Percentiles rank a stretch among this genome's conserved stretches.
These are phyloP conservation scores for Alternaria atra DNA, from an alignment of 2,329 filamentous ascomycete genomes.

Conservation along the genomic window DNA sequence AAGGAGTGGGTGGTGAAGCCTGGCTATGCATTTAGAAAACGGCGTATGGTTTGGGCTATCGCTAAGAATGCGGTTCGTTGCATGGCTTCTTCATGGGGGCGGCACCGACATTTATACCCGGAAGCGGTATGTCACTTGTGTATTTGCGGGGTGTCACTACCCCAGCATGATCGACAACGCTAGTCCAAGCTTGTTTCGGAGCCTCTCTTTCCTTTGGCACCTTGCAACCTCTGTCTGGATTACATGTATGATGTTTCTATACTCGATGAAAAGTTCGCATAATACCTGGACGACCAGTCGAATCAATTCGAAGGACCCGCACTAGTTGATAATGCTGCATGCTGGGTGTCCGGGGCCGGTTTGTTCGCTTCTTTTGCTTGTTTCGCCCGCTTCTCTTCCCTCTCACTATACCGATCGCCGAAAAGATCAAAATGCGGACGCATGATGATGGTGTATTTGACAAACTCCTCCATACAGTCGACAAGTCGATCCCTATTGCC, in stretches of 20 bases:
- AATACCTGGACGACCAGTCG: not conserved
- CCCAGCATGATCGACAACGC: not conserved
- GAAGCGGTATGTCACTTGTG: not conserved
- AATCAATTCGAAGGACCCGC: not conserved
- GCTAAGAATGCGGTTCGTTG: not conserved
- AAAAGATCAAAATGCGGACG: constrained; percentile 68
- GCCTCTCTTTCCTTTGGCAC: not conserved
- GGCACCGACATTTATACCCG: not conserved
- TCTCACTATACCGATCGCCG: constrained; percentile 70
- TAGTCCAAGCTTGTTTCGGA: not conserved
- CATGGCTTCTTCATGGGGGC: not conserved
- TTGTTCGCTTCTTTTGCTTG: constrained; percentile 19
- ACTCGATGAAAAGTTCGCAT: too few relatives aligned
- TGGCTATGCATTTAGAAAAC: not conserved
- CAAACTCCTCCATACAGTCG: constrained; percentile 75
- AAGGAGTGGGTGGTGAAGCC: not conserved
- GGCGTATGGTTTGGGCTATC: not conserved
- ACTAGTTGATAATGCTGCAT: not conserved
- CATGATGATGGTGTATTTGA: constrained; percentile 74
- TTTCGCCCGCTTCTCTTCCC: constrained; percentile 54
- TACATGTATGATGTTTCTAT: not conserved
- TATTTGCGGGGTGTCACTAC: constrained; percentile 2
- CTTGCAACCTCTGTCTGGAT: not conserved
- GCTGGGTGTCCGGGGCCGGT: not conserved
- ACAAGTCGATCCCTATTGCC: constrained; percentile 68